Evolutionary conservation across 2,329 filamentous ascomycete genomes (phyloP).

Genomic region (Hypoxylon sp.): DNA sequence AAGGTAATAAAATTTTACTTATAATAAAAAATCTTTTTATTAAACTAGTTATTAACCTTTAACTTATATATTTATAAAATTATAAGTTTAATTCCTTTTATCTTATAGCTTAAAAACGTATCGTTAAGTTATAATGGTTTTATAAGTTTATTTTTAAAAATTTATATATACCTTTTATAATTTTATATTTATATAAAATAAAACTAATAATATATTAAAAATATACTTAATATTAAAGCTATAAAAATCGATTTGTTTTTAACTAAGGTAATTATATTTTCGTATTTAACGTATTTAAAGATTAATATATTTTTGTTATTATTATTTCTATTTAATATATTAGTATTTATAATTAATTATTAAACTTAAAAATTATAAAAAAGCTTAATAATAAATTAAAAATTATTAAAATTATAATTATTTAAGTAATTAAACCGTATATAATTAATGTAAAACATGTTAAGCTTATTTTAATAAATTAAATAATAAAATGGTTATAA

Average conservation of each 20-base stretch:
- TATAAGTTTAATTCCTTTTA: not conserved
- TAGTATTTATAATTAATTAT: not conserved
- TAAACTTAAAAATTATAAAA: not conserved
- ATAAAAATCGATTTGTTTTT: not conserved
- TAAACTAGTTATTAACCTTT: too few relatives aligned
- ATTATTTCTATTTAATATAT: not conserved
- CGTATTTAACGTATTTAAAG: not conserved
- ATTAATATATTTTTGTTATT: not conserved
- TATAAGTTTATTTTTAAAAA: slow-evolving; percentile 1
- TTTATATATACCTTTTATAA: not conserved
- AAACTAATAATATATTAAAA: not conserved
- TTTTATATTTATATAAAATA: not conserved
- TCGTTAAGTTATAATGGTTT: not conserved
- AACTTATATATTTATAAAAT: not conserved
- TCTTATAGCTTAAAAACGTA: not conserved
- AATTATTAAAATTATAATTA: not conserved
- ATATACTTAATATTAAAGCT: not conserved
- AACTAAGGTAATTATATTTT: slow-evolving; percentile 1
- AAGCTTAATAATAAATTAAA: not conserved
- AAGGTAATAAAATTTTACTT: not conserved
- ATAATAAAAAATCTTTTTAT: not conserved
- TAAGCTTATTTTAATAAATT: slow-evolving; percentile 4
- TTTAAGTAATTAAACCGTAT: not conserved
- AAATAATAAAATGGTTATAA: slow-evolving; percentile 6
- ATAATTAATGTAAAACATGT: not conserved